These are phyloP conservation scores for Fraxinus quadrangulata DNA, from an alignment of 257 asterid genomes.

Conservation along the genomic window DNA sequence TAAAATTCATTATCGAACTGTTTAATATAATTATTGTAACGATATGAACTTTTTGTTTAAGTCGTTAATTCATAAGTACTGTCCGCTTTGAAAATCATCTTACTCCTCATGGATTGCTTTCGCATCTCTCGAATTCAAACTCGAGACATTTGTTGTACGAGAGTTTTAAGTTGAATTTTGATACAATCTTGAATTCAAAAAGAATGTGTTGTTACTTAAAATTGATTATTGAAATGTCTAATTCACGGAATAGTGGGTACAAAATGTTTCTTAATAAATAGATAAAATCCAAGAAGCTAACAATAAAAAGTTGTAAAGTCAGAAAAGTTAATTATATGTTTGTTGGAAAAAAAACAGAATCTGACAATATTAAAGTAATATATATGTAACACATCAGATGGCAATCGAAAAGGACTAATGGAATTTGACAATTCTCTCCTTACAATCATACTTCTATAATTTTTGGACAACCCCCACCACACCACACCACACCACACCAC, in stretches of 20 bases:
- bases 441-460: not conserved
- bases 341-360: not conserved
- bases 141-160: no score
- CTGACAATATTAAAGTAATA: conserved; percentile 1
- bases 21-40: no score
- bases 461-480: not conserved
- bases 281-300: not conserved
- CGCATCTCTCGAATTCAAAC: no score
- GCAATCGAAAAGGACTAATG: not conserved
- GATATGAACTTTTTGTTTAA: no score
- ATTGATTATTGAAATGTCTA: not conserved
- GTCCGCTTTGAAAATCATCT: no score
- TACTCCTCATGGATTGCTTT: no score
- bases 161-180: no score
- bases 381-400: not conserved
- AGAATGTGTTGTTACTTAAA: not conserved
- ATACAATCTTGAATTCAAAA: no score
- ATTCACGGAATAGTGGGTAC: not conserved
- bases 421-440: not conserved
- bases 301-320: not conserved
- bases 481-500: not conserved
- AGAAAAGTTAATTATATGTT: not conserved
- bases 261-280: not conserved
- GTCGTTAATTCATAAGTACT: no score
- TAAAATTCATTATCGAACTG: no score